These are phyloP conservation scores for Dactylellina parvicollis DNA, from an alignment of 2,329 filamentous ascomycete genomes.

Conservation along the genomic window DNA sequence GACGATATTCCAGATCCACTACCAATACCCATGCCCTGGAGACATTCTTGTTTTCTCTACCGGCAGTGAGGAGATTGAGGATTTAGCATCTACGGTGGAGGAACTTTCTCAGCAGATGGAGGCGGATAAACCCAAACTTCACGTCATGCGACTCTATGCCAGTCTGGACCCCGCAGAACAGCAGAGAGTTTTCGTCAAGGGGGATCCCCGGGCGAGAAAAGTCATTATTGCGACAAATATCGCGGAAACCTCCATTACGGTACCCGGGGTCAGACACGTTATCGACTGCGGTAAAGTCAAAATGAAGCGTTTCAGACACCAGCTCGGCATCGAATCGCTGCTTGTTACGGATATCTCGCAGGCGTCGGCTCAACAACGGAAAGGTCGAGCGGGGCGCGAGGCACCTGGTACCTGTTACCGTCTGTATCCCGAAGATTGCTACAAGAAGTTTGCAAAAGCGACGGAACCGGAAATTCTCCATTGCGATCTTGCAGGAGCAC, in stretches of 20 bases:
- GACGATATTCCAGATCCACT: slow-evolving; percentile 84
- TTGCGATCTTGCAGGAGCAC: slow-evolving; percentile 84
- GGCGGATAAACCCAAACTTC: slow-evolving; percentile 62
- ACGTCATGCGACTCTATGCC: slow-evolving; percentile 84
- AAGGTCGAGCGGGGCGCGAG: slow-evolving; percentile 92
- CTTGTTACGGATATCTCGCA: slow-evolving; percentile 79
- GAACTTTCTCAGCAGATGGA: slow-evolving; percentile 79
- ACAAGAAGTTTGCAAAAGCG: slow-evolving; percentile 71
- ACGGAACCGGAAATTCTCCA: slow-evolving; percentile 89
- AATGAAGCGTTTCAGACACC: slow-evolving; percentile 86
- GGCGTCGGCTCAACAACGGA: slow-evolving; percentile 89
- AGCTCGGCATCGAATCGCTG: slow-evolving; percentile 87
- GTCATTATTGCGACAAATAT: slow-evolving; percentile 95
- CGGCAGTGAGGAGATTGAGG: slow-evolving; percentile 91
- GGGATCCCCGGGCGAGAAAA: slow-evolving; percentile 77
- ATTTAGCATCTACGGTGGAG: slow-evolving; percentile 79
- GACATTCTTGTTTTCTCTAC: slow-evolving; percentile 93
- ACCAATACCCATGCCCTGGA: slow-evolving; percentile 87
- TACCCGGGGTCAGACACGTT: slow-evolving; percentile 89
- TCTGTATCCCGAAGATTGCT: slow-evolving; percentile 84
- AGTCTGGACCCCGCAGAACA: slow-evolving; percentile 87
- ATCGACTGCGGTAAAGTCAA: slow-evolving; percentile 95
- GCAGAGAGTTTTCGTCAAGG: slow-evolving; percentile 82
- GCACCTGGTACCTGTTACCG: slow-evolving; percentile 88
- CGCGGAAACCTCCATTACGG: slow-evolving; percentile 97